Evolutionary conservation across 2,329 filamentous ascomycete species (phyloP), one percentile per base, ranked within the genome.

Genomic region (Talaromyces atroroseus): DNA sequence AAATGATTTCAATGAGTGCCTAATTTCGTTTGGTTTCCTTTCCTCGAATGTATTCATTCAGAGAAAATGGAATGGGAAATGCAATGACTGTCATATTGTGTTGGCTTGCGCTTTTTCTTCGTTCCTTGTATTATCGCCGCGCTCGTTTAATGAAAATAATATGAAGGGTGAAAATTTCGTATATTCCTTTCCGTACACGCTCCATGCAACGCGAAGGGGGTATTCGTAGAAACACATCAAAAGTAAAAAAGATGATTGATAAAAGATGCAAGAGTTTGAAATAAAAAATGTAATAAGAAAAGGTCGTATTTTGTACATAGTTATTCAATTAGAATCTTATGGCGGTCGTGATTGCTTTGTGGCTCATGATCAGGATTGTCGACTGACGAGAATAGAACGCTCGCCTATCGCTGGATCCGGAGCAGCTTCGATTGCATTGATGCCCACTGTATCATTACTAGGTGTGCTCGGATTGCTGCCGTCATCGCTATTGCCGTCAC

Each of bases 371-470:
- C 21, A 52, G 32, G 52, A 56, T 18, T 32, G 14, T 50, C 52
- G 48, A 40, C 26, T 42, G 42, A 55, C 7, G n/a, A 44, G 29
- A 42, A 52, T 23, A 18, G 44, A 23, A 36, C 23, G 29, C 34
- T 55, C 23, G 24, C 29, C 44, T 42, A 21, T 40, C 8, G 36
- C 49, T 20, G 29, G 34, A 23, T 47, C 38, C 23, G 14, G 29
- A 11, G 29, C 24, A 16, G 21, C 42, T 40, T 52, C 24, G n/a
- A 38, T 20, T n/a, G n/a, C 26, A 44, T 54, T 59, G 32, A 68
- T 65, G 3, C 58, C 59, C 7, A 64, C 64, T 6, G 69, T 72
- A 23, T 65, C 65, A 49, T 72, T 70, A 46, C 59, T 58, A 6
- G 56, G 46, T 2, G 23, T 11, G 23, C 32, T 18, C n/a, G 50